phyloP scores from a whole-genome alignment of 2,329 filamentous ascomycete genomes.

The Emergomyces orientalis region DNA sequence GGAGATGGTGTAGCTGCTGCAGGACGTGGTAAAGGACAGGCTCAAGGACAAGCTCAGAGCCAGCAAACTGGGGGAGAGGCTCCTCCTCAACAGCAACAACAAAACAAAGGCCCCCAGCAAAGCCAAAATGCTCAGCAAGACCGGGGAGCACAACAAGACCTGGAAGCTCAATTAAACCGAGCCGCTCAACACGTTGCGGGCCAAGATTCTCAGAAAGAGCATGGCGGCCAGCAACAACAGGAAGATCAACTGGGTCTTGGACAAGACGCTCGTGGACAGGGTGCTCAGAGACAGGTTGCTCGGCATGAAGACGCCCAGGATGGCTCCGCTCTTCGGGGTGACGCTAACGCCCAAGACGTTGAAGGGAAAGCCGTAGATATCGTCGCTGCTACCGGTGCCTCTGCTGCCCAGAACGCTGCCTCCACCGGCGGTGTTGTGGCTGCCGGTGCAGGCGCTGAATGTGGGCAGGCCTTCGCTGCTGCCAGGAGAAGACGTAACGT shows the following conservation, averaged over 20 bases:
- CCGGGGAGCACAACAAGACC: too few relatives aligned
- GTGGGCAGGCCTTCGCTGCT: neutral
- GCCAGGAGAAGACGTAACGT: neutral
- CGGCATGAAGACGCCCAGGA: neutral
- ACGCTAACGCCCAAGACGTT: neutral
- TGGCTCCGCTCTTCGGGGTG: neutral
- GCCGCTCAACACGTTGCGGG: too few relatives aligned
- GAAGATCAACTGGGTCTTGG: neutral
- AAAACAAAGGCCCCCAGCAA: neutral
- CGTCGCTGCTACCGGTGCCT: neutral
- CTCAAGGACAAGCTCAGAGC: neutral
- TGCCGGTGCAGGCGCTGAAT: neutral
- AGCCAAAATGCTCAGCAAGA: neutral
- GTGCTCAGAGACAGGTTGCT: neutral
- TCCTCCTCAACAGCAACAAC: neutral
- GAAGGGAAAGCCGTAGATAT: neutral
- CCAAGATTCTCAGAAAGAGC: neutral
- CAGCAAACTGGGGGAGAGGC: neutral
- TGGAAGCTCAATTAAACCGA: too few relatives aligned
- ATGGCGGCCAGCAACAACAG: too few relatives aligned
- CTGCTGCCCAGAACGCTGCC: neutral
- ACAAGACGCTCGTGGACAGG: neutral
- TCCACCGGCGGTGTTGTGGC: neutral
- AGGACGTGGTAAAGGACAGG: too few relatives aligned
- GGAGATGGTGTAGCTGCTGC: too few relatives aligned